Evolutionary conservation across 176 grass and related monocot species (phyloP).

Genomic region (Hordeum marinum): DNA sequence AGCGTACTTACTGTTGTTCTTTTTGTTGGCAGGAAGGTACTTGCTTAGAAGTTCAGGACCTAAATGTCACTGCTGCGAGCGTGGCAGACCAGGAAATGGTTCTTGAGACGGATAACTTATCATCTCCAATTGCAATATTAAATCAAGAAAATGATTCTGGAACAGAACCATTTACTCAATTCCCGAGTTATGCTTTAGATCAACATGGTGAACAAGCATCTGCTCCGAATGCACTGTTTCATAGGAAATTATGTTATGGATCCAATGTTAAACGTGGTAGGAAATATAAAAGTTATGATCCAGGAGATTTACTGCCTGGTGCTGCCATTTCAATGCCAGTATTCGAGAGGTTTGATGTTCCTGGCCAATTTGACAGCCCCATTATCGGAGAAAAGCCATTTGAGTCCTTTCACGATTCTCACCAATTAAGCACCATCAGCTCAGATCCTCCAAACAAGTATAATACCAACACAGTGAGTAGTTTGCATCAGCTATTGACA

Average conservation of each 20-base stretch:
- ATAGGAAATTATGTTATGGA: constrained; percentile 22
- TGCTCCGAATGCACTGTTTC: constrained; percentile 9
- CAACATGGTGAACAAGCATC: constrained; percentile 23
- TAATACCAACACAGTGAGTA: constrained; percentile 24
- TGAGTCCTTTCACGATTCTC: constrained; percentile 9
- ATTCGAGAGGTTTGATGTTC: constrained; percentile 38
- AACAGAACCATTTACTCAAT: neutral
- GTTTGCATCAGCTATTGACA: constrained; percentile 39
- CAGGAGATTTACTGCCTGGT: constrained; percentile 24
- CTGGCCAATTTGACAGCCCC: constrained; percentile 27
- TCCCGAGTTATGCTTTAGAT: constrained; percentile 3
- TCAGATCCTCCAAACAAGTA: constrained; percentile 29
- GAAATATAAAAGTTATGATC: constrained; percentile 27
- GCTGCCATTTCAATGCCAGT: constrained; percentile 31
- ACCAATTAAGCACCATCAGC: constrained; percentile 23
- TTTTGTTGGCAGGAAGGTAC: constrained; percentile 41
- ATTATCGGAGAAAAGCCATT: constrained; percentile 17
- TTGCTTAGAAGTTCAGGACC: constrained; percentile 14
- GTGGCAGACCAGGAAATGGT: neutral
- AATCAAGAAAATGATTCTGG: constrained; percentile 33
- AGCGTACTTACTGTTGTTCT: neutral
- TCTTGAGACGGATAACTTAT: constrained; percentile 22
- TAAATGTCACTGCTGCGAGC: neutral
- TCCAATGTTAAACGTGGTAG: constrained; percentile 22
- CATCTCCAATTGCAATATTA: constrained; percentile 9